Evolutionary conservation across 805 yeast species (phyloP).

Genomic region (Millerozyma acaciae): DNA sequence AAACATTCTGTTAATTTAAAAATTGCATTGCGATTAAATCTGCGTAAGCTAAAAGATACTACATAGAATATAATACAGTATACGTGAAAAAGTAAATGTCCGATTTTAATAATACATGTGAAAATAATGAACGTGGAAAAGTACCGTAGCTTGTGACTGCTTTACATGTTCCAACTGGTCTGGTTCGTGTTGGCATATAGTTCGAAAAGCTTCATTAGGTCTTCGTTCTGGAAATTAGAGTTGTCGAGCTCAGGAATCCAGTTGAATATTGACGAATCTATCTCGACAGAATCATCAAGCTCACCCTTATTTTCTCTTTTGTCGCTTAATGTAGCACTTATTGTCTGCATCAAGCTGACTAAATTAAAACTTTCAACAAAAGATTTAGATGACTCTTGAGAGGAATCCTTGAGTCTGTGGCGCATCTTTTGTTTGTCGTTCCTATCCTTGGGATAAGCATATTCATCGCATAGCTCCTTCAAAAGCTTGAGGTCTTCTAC

Average conservation of each 20-base stretch:
- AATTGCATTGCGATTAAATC: too few relatives aligned
- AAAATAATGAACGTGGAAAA: too few relatives aligned
- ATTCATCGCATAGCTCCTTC: conserved; percentile 36
- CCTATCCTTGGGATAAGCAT: conserved; percentile 22
- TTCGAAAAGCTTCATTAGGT: conserved; percentile 32
- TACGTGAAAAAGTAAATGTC: too few relatives aligned
- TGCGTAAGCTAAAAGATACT: too few relatives aligned
- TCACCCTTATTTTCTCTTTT: conserved; percentile 1
- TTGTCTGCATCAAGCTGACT: not conserved
- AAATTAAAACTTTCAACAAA: not conserved
- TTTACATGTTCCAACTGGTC: not conserved
- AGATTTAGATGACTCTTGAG: not conserved
- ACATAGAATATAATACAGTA: too few relatives aligned
- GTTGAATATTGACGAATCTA: not conserved
- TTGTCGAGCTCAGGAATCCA: conserved; percentile 6
- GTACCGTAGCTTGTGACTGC: too few relatives aligned
- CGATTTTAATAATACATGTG: too few relatives aligned
- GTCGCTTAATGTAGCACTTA: not conserved
- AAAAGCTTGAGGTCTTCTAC: conserved; percentile 33
- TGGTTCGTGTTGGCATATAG: conserved; percentile 30
- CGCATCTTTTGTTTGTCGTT: conserved; percentile 24
- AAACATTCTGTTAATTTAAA: too few relatives aligned
- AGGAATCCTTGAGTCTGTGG: not conserved
- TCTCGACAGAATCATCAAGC: not conserved
- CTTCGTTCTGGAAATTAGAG: conserved; percentile 23